These are phyloP conservation scores for Botryotinia convoluta DNA, from an alignment of 2,329 filamentous ascomycete species.

Conservation along the genomic window DNA sequence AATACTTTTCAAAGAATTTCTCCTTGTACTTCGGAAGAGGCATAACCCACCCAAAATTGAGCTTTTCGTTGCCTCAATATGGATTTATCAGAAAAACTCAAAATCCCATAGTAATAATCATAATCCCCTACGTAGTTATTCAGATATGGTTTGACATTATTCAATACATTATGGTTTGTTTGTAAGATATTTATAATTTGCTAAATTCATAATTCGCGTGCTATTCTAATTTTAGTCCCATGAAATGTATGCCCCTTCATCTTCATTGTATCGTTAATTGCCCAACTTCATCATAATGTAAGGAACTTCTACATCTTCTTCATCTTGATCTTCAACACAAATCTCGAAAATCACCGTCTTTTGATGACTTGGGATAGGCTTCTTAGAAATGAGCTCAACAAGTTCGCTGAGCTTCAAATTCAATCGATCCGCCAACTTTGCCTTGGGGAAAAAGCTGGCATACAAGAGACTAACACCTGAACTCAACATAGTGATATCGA, in stretches of 20 bases:
- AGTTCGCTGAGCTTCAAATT: conserved; percentile 83
- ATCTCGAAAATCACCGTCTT: conserved; percentile 97
- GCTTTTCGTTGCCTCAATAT: neutral
- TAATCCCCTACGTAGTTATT: neutral
- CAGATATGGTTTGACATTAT: neutral
- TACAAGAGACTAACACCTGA: conserved; percentile 96
- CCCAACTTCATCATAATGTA: conserved; percentile 81
- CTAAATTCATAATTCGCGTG: neutral
- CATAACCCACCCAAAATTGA: neutral
- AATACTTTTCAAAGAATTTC: too few relatives aligned
- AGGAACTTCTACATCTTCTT: conserved; percentile 94
- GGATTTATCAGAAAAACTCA: neutral
- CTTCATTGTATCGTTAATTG: conserved; percentile 24
- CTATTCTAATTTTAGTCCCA: conserved; percentile 10
- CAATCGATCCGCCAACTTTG: conserved; percentile 76
- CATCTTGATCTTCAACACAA: conserved; percentile 81
- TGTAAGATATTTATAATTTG: conserved; percentile 3
- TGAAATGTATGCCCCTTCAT: neutral
- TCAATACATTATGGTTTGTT: neutral
- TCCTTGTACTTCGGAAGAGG: too few relatives aligned
- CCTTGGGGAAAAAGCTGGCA: conserved; percentile 82
- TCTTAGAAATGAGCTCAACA: conserved; percentile 86
- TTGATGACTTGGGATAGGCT: conserved; percentile 84
- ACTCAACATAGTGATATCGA: conserved; percentile 88
- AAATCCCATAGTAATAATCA: neutral